phyloP scores from a whole-genome alignment of 345 rosid genomes.

The Rubroshorea leprosula region DNA sequence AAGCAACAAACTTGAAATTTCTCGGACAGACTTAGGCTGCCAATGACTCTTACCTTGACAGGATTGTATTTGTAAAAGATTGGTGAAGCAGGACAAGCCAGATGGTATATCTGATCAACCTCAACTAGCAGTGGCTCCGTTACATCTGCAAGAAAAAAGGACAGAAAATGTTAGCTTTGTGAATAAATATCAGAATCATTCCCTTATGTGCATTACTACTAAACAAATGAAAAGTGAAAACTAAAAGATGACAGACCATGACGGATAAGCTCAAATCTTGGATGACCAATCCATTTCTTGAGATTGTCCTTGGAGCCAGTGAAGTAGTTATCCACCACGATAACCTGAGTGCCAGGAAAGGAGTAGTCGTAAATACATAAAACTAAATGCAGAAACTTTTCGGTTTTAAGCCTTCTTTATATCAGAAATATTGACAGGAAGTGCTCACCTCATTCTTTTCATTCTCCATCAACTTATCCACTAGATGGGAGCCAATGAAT shows the following conservation, averaged over 20 bases:
- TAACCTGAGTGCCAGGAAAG: slow-evolving; percentile 37
- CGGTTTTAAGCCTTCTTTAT: background rate
- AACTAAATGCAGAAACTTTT: no score
- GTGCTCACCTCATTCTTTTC: slow-evolving; percentile 74
- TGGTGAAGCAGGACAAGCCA: slow-evolving; percentile 97
- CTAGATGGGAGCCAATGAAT: slow-evolving; percentile 93
- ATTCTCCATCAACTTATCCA: slow-evolving; percentile 87
- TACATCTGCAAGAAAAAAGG: slow-evolving; percentile 46
- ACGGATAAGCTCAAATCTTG: slow-evolving; percentile 94
- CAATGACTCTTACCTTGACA: slow-evolving; percentile 58
- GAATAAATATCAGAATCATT: background rate
- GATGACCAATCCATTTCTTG: slow-evolving; percentile 91
- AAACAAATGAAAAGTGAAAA: slow-evolving; percentile 4
- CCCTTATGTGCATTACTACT: background rate
- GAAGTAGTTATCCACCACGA: slow-evolving; percentile 85
- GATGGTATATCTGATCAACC: slow-evolving; percentile 90
- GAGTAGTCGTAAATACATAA: background rate
- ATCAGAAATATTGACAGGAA: background rate
- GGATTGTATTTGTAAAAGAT: slow-evolving; percentile 98
- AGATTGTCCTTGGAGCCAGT: slow-evolving; percentile 92
- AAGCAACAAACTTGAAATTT: background rate
- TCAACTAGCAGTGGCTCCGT: slow-evolving; percentile 86
- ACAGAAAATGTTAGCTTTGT: background rate
- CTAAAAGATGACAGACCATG: slow-evolving; percentile 48
- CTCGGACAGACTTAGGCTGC: background rate